A percentile compares a stretch with the other conserved stretches of the same genome.
These are phyloP conservation scores for Penicillium pancosmium DNA, from an alignment of 495 filamentous ascomycete genomes.

Conservation along the genomic window DNA sequence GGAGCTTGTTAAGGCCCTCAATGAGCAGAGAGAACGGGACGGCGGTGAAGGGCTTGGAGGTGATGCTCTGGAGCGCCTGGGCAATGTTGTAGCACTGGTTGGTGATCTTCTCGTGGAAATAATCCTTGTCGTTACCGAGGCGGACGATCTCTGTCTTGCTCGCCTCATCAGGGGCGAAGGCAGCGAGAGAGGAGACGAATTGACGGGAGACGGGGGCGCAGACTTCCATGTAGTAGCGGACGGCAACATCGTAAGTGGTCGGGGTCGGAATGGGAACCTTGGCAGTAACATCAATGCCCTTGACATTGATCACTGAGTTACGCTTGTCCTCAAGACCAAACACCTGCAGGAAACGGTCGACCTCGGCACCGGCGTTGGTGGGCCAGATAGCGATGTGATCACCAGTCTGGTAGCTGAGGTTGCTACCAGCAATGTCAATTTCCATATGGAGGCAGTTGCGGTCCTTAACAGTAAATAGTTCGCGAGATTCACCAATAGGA, in stretches of 20 bases:
- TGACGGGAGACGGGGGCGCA: conserved; percentile 95
- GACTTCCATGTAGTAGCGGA: conserved; percentile 97
- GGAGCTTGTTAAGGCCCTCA: conserved; percentile 90
- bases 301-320: conserved; percentile 83
- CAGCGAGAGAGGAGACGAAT: conserved; percentile 82
- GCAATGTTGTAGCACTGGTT: conserved; percentile 87
- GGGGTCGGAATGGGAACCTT: conserved; percentile 98
- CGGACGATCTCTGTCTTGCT: conserved; percentile 84
- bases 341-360: conserved; percentile 84
- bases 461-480: conserved; percentile 89
- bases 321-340: conserved; percentile 76
- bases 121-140: conserved; percentile 91
- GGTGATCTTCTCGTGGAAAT: conserved; percentile 88
- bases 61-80: conserved; percentile 77
- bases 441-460: conserved; percentile 98
- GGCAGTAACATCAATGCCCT: conserved; percentile 90
- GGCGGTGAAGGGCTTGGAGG: conserved; percentile 72
- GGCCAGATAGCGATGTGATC: conserved; percentile 98
- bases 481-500: conserved; percentile 84
- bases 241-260: conserved; percentile 91
- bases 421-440: conserved; percentile 82
- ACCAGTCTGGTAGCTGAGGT: conserved; percentile 87
- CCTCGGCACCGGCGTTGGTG: conserved; percentile 90
- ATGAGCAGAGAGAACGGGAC: conserved; percentile 95
- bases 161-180: conserved; percentile 85